Base-by-base conservation (phyloP, 2,329 filamentous ascomycete genomes). In the Aspergillus ibericus region DNA sequence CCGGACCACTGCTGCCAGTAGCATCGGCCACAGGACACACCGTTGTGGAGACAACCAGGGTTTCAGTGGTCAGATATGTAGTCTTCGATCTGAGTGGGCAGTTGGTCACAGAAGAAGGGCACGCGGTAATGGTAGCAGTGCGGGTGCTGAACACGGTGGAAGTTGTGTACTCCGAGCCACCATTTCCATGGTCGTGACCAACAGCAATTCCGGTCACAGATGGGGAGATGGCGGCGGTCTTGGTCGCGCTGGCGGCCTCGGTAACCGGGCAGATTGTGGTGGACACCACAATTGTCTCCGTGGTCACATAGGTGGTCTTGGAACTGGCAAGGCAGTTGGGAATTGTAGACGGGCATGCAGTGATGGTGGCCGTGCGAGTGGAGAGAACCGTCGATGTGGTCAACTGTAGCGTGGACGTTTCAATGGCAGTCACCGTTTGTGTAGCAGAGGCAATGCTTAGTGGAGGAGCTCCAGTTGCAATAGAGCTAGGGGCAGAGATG, bases 111-210 rank as follows among this genome's bases (percentile, higher is more conserved):
- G 60, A 63, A 7, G 64, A 59, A 1, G 69, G 64, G 35, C 70
- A 72, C 9, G 60, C 59, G 7, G 65, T 71, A 34, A 71, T 58
- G 1, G 69, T 73, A 16, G 69, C 65, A 10, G 63, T 60, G 2
- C 57, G 59, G 4, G 66, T 69, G 3, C 56, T 62, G 35, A 62
- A 66, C 29, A 68, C 48, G 1, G 67, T 69, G 4, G 67, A 69
- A 1, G 63, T 69, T 9, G 61, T 65, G 8, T 52, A 20, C 10
- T 58, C 48, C 20, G 29, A n/a, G 1, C 48, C 32, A 38, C 48
- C 48, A n/a, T 22, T 51, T 16, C 49, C 22, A n/a, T 38, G 20
- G 20, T 35, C 34, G 16, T 40, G 38, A 18, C 9, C 22, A 4
- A 3, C 18, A 12, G 20, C 22, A 27, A 8, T 38, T 15, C 15